These are phyloP conservation scores for Metschnikowia dekortorum DNA, from an alignment of 805 yeast species.

Conservation along the genomic window DNA sequence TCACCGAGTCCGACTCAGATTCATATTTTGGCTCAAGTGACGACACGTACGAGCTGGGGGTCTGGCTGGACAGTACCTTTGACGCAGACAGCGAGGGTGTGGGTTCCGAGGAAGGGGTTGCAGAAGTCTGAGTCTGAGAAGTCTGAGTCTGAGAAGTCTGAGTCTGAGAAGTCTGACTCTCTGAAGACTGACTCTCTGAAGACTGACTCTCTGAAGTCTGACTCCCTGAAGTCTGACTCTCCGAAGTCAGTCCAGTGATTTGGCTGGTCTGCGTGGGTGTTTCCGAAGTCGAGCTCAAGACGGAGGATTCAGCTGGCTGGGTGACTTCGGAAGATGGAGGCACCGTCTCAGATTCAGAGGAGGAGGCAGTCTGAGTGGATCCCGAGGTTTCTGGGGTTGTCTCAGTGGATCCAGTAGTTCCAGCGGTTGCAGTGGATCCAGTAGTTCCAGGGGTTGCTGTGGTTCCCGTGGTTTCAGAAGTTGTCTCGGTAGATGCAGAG, in stretches of 20 bases:
- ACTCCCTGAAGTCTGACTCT: not conserved
- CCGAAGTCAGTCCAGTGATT: too few relatives aligned
- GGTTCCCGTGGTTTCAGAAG: not conserved
- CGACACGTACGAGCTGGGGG: not conserved
- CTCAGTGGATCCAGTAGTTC: not conserved
- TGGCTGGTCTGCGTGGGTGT: too few relatives aligned
- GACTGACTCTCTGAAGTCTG: not conserved
- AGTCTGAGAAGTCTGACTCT: not conserved
- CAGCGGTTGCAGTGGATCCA: not conserved
- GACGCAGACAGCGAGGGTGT: not conserved
- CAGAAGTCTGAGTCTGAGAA: not conserved
- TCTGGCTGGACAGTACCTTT: not conserved
- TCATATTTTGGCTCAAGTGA: not conserved
- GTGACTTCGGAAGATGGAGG: too few relatives aligned
- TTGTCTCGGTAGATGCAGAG: not conserved
- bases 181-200: not conserved
- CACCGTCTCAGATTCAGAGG: too few relatives aligned
- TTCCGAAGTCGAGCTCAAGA: too few relatives aligned
- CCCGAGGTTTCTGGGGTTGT: not conserved
- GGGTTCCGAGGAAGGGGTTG: not conserved
- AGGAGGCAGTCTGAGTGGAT: too few relatives aligned
- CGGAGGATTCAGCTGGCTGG: too few relatives aligned
- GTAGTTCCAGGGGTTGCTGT: not conserved
- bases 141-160: not conserved
- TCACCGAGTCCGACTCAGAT: not conserved